These are phyloP conservation scores for Brassica juncea DNA, from an alignment of 345 rosid species.

Conservation along the genomic window DNA sequence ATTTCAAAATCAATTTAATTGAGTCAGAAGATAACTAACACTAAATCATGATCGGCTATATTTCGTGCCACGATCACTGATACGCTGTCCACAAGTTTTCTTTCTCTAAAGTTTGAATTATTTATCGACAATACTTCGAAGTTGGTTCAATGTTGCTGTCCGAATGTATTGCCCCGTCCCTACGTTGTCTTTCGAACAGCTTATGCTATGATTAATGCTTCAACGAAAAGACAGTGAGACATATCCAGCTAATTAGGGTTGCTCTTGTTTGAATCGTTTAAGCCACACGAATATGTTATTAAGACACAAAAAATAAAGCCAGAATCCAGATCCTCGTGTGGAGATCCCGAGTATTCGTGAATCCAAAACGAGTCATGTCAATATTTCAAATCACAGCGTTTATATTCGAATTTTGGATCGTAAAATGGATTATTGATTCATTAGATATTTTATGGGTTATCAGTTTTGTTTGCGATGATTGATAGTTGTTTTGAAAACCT, in stretches of 20 bases:
- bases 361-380: constrained; percentile 17
- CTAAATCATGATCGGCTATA: constrained; percentile 33
- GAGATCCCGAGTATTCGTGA: constrained; percentile 11
- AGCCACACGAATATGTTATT: constrained; percentile 18
- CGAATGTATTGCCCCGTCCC: constrained; percentile 39
- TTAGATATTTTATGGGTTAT: neutral
- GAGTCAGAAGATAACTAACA: constrained; percentile 20
- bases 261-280: constrained; percentile 25
- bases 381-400: constrained; percentile 1
- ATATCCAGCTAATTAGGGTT: constrained; percentile 41
- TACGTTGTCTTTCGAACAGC: constrained; percentile 37
- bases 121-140: constrained; percentile 35
- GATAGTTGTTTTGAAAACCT: constrained; percentile 9
- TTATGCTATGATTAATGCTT: constrained; percentile 35
- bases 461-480: neutral
- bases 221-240: constrained; percentile 39
- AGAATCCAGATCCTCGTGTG: constrained; percentile 18
- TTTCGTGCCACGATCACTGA: constrained; percentile 38
- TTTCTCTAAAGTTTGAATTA: neutral
- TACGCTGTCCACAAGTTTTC: constrained; percentile 38
- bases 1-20: constrained; percentile 27
- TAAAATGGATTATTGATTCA: constrained; percentile 9
- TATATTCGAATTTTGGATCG: neutral
- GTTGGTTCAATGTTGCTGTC: constrained; percentile 45
- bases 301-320: constrained; percentile 5